phyloP scores from a whole-genome alignment of 768 basidiomycete species.

The Termitomyces sp. region DNA sequence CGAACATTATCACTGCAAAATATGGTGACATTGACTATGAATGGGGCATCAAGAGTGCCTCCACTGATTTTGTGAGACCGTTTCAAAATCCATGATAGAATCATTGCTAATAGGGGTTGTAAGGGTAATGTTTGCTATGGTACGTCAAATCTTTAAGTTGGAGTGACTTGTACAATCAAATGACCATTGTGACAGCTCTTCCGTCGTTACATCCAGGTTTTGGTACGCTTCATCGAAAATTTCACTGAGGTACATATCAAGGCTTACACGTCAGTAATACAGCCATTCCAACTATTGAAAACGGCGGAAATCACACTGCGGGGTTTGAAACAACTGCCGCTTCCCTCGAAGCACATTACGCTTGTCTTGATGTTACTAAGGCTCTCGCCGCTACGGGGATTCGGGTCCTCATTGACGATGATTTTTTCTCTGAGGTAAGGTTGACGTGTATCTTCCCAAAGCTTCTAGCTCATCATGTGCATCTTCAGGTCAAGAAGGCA shows the following conservation, averaged over 20 bases:
- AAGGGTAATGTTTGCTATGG: slow-evolving; percentile 78
- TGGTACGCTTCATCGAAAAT: slow-evolving; percentile 32
- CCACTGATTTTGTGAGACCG: slow-evolving; percentile 74
- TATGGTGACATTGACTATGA: slow-evolving; percentile 62
- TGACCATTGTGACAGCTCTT: slow-evolving; percentile 30
- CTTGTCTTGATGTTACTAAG: slow-evolving; percentile 64
- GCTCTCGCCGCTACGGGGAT: slow-evolving; percentile 69
- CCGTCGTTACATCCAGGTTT: slow-evolving; percentile 76
- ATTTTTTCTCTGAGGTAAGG: slow-evolving; percentile 38
- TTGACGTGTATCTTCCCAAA: background rate
- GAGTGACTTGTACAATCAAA: background rate
- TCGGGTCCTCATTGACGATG: slow-evolving; percentile 63
- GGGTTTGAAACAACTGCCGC: slow-evolving; percentile 62
- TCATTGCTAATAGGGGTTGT: background rate
- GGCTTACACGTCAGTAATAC: background rate
- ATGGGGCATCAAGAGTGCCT: slow-evolving; percentile 67
- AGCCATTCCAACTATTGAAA: slow-evolving; percentile 72
- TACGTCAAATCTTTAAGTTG: slow-evolving; percentile 22
- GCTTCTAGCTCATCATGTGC: background rate
- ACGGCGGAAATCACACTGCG: slow-evolving; percentile 77
- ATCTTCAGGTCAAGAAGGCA: slow-evolving; percentile 3
- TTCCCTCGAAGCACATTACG: slow-evolving; percentile 58
- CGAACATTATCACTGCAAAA: slow-evolving; percentile 54
- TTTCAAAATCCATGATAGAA: background rate
- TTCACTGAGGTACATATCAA: background rate